A percentile compares a stretch with the other conserved stretches of the same genome.
Conservation (phyloP, 768 basidiomycete genomes). For the Leccinum disarticulatum region DNA sequence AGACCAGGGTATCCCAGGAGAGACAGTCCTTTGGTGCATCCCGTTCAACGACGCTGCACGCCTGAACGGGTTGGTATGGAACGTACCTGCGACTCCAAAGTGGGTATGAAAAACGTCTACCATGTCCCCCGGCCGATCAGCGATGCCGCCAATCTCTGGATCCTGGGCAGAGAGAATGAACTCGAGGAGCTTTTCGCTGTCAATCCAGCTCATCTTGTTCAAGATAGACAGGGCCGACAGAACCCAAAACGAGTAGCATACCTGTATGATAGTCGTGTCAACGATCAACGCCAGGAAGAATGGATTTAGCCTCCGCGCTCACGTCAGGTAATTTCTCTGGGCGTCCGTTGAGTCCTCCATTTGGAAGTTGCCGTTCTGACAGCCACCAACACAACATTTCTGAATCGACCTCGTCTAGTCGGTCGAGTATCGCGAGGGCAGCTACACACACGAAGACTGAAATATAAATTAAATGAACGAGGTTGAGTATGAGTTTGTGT, state of each 20-base stretch:
- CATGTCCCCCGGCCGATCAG: constrained; percentile 91
- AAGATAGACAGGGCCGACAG: constrained; percentile 86
- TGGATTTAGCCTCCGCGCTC: constrained; percentile 27
- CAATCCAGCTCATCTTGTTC: constrained; percentile 83
- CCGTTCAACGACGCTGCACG: background rate
- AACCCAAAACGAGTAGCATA: constrained; percentile 98
- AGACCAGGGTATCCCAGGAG: constrained; percentile 85
- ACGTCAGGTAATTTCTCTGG: constrained; percentile 98
- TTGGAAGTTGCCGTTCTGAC: constrained; percentile 88
- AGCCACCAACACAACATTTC: constrained; percentile 93
- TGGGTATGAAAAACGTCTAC: constrained; percentile 96
- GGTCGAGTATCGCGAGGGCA: constrained; percentile 82
- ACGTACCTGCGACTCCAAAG: constrained; percentile 84
- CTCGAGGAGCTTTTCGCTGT: constrained; percentile 66
- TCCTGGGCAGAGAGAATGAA: constrained; percentile 95
- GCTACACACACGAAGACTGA: constrained; percentile 91
- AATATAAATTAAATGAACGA: background rate
- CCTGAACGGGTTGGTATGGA: background rate
- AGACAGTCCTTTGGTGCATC: constrained; percentile 61
- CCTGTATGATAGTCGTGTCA: constrained; percentile 8
- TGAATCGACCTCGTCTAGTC: constrained; percentile 74
- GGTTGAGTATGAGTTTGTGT: background rate
- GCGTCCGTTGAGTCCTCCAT: constrained; percentile 93
- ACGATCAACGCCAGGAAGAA: background rate
- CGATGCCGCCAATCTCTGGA: constrained; percentile 86